These are phyloP conservation scores for Lyophyllum decastes DNA, from an alignment of 768 basidiomycete species.

Conservation along the genomic window DNA sequence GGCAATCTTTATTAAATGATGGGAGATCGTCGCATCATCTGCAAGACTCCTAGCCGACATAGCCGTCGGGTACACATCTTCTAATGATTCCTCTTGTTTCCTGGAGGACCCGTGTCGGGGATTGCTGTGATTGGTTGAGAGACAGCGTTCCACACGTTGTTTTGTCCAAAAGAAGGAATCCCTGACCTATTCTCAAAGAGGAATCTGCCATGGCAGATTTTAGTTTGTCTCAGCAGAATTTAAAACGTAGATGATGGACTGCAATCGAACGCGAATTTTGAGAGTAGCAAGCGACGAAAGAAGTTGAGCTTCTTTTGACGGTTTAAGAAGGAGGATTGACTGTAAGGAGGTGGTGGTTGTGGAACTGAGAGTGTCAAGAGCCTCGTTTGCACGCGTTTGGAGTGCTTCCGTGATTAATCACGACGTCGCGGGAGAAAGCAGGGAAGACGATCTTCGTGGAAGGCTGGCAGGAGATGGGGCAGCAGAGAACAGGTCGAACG, in stretches of 20 bases:
- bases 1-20: slow-evolving; percentile 18
- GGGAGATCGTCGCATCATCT: slow-evolving; percentile 36
- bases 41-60: too few relatives aligned
- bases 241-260: too few relatives aligned
- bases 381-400: slow-evolving; percentile 5
- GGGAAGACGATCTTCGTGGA: slow-evolving; percentile 17
- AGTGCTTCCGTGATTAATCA: slow-evolving; percentile 18
- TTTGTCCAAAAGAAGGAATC: too few relatives aligned
- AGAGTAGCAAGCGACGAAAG: background rate
- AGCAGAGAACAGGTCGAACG: background rate
- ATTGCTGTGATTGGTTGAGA: too few relatives aligned
- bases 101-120: too few relatives aligned
- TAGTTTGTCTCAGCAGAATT: too few relatives aligned
- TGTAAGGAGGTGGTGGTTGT: background rate
- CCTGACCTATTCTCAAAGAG: too few relatives aligned
- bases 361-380: background rate
- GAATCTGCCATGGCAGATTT: too few relatives aligned
- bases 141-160: too few relatives aligned
- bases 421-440: slow-evolving; percentile 22
- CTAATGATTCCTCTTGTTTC: too few relatives aligned
- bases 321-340: slow-evolving; percentile 10
- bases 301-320: slow-evolving; percentile 4
- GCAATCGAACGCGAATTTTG: slow-evolving; percentile 12
- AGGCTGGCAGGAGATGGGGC: slow-evolving; percentile 1
- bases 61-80: too few relatives aligned